Percentiles rank a stretch among this genome's conserved stretches.
phyloP scores from a whole-genome alignment of 2,329 filamentous ascomycete species.

The Sclerotinia subarctica region DNA sequence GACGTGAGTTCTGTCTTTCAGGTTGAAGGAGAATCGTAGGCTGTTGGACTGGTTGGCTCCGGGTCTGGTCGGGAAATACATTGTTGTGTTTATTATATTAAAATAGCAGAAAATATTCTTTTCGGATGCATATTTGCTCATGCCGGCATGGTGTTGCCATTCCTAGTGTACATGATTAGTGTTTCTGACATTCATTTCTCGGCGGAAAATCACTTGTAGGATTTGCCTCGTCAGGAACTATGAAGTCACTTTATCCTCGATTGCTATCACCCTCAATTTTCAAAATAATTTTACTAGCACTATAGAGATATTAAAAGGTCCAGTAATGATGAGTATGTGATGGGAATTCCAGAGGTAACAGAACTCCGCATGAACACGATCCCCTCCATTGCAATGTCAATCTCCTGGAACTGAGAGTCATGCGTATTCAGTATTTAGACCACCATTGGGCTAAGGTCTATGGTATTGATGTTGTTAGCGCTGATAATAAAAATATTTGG shows the following conservation, averaged over 20 bases:
- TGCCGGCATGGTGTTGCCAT: slow-evolving; percentile 14
- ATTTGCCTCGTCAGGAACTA: not conserved
- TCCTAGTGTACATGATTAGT: not conserved
- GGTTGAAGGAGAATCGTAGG: not conserved
- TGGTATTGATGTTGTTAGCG: not conserved
- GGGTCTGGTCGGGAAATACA: not conserved
- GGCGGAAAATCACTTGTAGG: not conserved
- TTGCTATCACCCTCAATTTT: not conserved
- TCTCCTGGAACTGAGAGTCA: slow-evolving; percentile 43
- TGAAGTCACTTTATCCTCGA: not conserved
- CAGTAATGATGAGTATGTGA: slow-evolving; percentile 25
- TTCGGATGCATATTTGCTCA: not conserved
- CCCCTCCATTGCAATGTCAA: slow-evolving; percentile 43
- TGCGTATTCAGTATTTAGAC: slow-evolving; percentile 39
- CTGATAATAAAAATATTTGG: not conserved
- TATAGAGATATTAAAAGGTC: slow-evolving; percentile 31
- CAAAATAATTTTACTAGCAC: slow-evolving; percentile 22
- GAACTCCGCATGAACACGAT: slow-evolving; percentile 45
- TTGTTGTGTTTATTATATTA: not conserved
- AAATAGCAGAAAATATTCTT: not conserved
- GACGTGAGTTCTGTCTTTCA: not conserved
- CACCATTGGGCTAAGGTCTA: slow-evolving; percentile 39
- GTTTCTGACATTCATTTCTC: not conserved
- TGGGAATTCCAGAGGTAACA: slow-evolving; percentile 35
- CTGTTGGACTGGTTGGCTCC: not conserved